phyloP scores from a whole-genome alignment of 257 asterid species.

The Salvia miltiorrhiza region DNA sequence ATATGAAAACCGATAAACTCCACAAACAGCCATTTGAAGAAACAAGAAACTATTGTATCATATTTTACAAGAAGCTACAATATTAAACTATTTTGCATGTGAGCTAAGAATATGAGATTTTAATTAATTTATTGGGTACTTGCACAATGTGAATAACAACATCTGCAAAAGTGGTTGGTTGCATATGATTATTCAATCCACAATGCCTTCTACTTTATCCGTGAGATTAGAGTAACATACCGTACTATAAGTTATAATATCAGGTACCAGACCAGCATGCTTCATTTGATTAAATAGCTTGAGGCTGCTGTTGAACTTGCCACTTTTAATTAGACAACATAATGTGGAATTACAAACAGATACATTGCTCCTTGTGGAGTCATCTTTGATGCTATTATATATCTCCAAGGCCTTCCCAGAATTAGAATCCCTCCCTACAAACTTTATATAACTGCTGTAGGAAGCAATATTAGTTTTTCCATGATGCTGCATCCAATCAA shows the following conservation, averaged over 20 bases:
- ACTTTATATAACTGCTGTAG: constrained; percentile 84
- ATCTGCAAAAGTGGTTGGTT: not conserved
- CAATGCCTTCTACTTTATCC: not conserved
- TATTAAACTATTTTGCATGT: not conserved
- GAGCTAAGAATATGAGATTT: not conserved
- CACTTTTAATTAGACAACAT: constrained; percentile 64
- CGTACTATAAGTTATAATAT: constrained; percentile 86
- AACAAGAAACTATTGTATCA: not conserved
- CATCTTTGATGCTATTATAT: constrained; percentile 69
- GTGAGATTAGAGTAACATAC: constrained; percentile 43
- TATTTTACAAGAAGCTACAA: not conserved
- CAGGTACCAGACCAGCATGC: constrained; percentile 82
- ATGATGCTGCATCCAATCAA: constrained; percentile 88
- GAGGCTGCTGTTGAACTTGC: constrained; percentile 71
- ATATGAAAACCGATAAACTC: not conserved
- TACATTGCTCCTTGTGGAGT: constrained; percentile 50
- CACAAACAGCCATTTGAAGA: not conserved
- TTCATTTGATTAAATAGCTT: constrained; percentile 82
- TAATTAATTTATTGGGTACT: not conserved
- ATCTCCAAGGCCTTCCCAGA: constrained; percentile 62
- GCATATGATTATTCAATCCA: constrained; percentile 18
- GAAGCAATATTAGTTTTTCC: constrained; percentile 79
- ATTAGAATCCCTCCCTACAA: constrained; percentile 62
- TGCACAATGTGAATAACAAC: not conserved
- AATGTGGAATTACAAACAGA: constrained; percentile 87